A percentile compares a stretch with the other conserved stretches of the same genome.
phyloP scores from a whole-genome alignment of 352 stramenopile species.

The Plasmopara viticola region DNA sequence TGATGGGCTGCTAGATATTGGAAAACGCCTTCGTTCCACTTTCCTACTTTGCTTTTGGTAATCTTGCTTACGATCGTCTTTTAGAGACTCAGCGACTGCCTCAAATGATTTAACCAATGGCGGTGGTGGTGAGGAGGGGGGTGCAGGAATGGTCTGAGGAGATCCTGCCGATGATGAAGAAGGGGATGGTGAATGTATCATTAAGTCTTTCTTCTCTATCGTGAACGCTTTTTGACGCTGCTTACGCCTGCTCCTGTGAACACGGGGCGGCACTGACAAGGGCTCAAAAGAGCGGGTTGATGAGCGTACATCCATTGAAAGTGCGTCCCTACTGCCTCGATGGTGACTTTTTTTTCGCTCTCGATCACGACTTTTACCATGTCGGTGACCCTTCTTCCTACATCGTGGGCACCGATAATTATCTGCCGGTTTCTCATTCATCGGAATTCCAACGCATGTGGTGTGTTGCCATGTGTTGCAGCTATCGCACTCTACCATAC shows the following conservation, averaged over 20 bases:
- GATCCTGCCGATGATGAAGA: conserved; percentile 14
- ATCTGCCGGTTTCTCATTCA: conserved; percentile 40
- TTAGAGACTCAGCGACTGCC: conserved; percentile 7
- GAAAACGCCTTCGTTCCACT: conserved; percentile 8
- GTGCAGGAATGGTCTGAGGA: conserved; percentile 20
- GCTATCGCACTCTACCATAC: conserved; percentile 68
- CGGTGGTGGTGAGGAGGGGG: conserved; percentile 21
- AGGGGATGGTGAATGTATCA: conserved; percentile 8
- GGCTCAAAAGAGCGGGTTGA: conserved; percentile 11
- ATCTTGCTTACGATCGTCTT: conserved; percentile 7
- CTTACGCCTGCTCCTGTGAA: conserved; percentile 13
- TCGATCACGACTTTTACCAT: conserved; percentile 17
- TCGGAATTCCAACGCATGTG: conserved; percentile 47
- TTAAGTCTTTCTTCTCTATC: conserved; percentile 18
- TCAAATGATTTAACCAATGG: conserved; percentile 8
- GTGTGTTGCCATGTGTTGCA: conserved; percentile 78
- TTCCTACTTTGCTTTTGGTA: conserved; percentile 11
- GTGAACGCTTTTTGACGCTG: conserved; percentile 10
- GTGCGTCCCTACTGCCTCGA: conserved; percentile 14
- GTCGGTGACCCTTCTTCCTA: conserved; percentile 21
- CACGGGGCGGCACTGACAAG: conserved; percentile 9
- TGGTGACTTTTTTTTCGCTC: conserved; percentile 16
- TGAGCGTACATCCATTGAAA: conserved; percentile 18
- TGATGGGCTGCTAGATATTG: conserved; percentile 10
- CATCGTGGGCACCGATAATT: conserved; percentile 57